phyloP scores from a whole-genome alignment of 208 protist species.

The Eutreptiella sp. region DNA sequence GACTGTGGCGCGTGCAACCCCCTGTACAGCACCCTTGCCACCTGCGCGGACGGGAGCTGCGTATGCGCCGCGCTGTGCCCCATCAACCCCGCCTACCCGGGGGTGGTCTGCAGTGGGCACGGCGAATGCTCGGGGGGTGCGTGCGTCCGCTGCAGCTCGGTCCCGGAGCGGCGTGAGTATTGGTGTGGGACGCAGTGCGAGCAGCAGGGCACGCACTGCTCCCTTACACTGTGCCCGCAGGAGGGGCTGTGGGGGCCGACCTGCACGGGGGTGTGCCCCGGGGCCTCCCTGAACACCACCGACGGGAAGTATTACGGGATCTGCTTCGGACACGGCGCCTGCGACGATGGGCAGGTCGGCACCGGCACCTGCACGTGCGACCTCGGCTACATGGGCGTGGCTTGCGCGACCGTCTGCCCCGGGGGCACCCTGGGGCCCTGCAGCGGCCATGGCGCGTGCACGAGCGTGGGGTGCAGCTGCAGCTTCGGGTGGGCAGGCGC shows the following conservation, averaged over 20 bases:
- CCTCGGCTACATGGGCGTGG: constrained; percentile 19
- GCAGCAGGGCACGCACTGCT: too few relatives aligned
- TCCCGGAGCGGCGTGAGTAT: too few relatives aligned
- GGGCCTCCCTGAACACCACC: too few relatives aligned
- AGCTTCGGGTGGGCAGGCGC: background rate
- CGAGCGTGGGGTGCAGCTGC: constrained; percentile 6
- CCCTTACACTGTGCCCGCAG: too few relatives aligned
- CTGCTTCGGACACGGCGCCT: constrained; percentile 19
- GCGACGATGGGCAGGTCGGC: constrained; percentile 11
- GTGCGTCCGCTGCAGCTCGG: constrained; percentile 16
- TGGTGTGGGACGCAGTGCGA: too few relatives aligned
- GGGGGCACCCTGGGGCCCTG: constrained; percentile 11
- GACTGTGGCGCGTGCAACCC: background rate
- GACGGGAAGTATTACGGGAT: constrained; percentile 13
- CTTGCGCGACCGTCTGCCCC: constrained; percentile 23
- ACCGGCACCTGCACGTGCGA: constrained; percentile 31
- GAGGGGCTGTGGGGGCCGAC: too few relatives aligned
- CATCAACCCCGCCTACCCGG: background rate
- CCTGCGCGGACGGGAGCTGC: constrained; percentile 16
- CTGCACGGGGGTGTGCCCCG: too few relatives aligned
- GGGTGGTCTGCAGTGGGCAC: constrained; percentile 12
- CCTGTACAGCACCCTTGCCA: background rate
- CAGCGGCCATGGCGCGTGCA: constrained; percentile 28
- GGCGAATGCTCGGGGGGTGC: constrained; percentile 18
- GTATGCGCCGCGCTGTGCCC: background rate